Evolutionary conservation across 2,329 filamentous ascomycete genomes (phyloP).

Genomic region (Aspergillus brunneoviolaceus): DNA sequence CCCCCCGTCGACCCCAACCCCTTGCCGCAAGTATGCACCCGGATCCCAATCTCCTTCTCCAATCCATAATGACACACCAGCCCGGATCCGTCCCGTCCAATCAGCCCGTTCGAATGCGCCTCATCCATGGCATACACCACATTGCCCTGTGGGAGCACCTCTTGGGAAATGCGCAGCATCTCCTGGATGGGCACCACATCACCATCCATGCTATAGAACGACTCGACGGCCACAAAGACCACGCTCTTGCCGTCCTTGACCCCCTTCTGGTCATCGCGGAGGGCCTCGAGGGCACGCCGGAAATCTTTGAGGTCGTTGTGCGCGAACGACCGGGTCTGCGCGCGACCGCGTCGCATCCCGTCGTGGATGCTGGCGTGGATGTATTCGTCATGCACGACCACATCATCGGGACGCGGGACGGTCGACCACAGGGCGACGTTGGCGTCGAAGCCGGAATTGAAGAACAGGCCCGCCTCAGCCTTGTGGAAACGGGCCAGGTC

Average conservation of each 20-base stretch:
- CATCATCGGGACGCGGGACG: constrained; percentile 53
- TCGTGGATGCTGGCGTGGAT: constrained; percentile 71
- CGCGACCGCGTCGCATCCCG: constrained; percentile 54
- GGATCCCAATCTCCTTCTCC: constrained; percentile 27
- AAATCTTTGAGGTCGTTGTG: constrained; percentile 40
- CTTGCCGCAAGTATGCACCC: constrained; percentile 29
- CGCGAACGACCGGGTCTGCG: constrained; percentile 36
- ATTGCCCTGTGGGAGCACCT: constrained; percentile 19
- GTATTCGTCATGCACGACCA: constrained; percentile 64
- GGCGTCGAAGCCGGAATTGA: constrained; percentile 43
- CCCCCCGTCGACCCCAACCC: constrained; percentile 27
- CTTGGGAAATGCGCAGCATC: constrained; percentile 14
- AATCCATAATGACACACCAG: constrained; percentile 24
- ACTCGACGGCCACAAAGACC: constrained; percentile 39
- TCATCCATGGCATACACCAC: constrained; percentile 20
- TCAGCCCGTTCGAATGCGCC: constrained; percentile 16
- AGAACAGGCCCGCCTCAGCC: constrained; percentile 51
- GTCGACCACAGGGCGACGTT: constrained; percentile 54
- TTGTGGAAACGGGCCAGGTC: constrained; percentile 36
- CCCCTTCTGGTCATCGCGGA: constrained; percentile 14
- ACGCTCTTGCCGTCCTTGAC: neutral
- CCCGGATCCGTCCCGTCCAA: constrained; percentile 16
- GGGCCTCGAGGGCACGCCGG: constrained; percentile 27
- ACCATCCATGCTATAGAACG: constrained; percentile 51
- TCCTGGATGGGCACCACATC: constrained; percentile 35